These are phyloP conservation scores for Nothopassalora personata DNA, from an alignment of 2,329 filamentous ascomycete species.

Conservation along the genomic window DNA sequence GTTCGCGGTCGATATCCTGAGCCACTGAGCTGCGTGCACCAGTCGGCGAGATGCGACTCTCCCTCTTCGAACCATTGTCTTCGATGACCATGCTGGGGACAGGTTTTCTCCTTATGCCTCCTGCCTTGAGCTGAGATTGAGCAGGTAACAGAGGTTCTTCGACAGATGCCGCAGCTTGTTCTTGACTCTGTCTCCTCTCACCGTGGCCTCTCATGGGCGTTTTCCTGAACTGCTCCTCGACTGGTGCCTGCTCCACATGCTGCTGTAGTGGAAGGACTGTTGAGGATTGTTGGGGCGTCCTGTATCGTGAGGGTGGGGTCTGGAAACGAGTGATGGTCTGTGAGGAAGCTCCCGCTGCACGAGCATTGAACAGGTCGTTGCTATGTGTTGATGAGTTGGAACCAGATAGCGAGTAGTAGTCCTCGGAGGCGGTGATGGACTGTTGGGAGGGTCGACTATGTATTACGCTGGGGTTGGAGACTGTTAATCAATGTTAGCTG, in stretches of 20 bases:
- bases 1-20: conserved; percentile 26
- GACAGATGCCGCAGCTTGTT: conserved; percentile 7
- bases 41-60: conserved; percentile 20
- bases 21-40: conserved; percentile 29
- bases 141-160: background rate
- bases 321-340: conserved; percentile 28
- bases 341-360: conserved; percentile 19
- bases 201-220: conserved; percentile 33
- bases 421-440: conserved; percentile 46
- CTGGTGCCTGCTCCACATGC: conserved; percentile 16
- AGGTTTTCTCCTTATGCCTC: conserved; percentile 31
- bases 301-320: conserved; percentile 33
- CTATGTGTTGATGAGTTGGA: conserved; percentile 37
- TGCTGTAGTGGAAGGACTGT: conserved; percentile 10
- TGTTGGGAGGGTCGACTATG: conserved; percentile 38
- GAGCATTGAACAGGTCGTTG: conserved; percentile 29
- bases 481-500: conserved; percentile 11
- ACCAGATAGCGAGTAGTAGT: conserved; percentile 46
- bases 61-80: conserved; percentile 3
- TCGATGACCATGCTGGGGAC: conserved; percentile 33
- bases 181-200: conserved; percentile 23
- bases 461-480: conserved; percentile 30
- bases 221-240: conserved; percentile 23
- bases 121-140: conserved; percentile 13
- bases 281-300: conserved; percentile 31